Evolutionary conservation across 305 asterid genomes (phyloP), one percentile per base, ranked within the genome.

Genomic region (Ruellia speciosa): DNA sequence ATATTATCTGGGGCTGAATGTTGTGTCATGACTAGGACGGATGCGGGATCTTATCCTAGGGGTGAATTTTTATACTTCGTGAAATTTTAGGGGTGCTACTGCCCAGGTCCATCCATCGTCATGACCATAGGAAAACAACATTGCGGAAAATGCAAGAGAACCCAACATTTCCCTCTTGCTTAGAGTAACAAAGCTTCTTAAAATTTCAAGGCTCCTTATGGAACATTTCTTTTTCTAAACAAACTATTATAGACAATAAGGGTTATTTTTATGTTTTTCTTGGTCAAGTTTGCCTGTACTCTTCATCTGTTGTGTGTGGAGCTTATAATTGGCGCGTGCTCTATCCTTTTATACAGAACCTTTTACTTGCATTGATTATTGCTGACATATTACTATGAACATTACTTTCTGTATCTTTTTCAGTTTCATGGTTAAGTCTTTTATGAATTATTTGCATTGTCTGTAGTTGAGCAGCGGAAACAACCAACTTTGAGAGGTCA

Each of bases 391-490:
- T 47, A n/a, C 58, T 50, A 19, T 17, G 33, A 18, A 59, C 34
- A 3, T 11, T 17, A 13, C 20, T 56, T 43, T 18, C 20, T 40
- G 18, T 31, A 31, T 28, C 12, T 14, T 53, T 59, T 14, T 48
- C 14, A 18, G 15, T 45, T 40, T 60, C 31, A 43, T 43, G 12
- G 33, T 47, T 47, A 33, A 33, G 47, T 62, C 50, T 63, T 31
- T 18, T 7, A 15, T 66, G 45, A 59, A 62, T 56, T 56, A 37
- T 31, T 45, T 33, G 28, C 43, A 49, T 58, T 62, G 31, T 68
- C 48, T 74, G 59, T 62, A 90, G 98, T 90, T 67, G 98, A 90
- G 81, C 96, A 90, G 71, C 94, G 95, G 31, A 85, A 71, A 68
- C 81, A 78, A 72, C 96, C 87, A 31, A 52, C 58, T 64, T 75